phyloP scores from a whole-genome alignment of 129 eudicot genomes.

The Mikania micrantha region DNA sequence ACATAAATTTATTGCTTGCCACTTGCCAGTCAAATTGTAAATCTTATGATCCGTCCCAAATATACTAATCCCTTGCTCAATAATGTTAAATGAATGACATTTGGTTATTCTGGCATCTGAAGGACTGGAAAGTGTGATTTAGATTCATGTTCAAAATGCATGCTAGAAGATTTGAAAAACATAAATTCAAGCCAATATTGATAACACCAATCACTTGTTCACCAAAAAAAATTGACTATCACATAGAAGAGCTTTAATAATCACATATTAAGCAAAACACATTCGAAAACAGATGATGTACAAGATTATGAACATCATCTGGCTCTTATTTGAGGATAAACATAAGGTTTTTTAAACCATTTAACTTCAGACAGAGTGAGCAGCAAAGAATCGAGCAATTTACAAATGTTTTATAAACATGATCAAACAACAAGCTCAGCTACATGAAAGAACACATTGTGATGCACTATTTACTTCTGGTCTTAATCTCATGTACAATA shows the following conservation, averaged over 20 bases:
- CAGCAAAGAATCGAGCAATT: not conserved
- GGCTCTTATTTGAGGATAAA: not conserved
- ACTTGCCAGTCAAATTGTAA: not conserved
- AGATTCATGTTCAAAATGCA: not conserved
- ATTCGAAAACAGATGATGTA: not conserved
- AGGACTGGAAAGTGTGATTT: not conserved
- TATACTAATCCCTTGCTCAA: conserved; percentile 1
- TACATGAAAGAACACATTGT: not conserved
- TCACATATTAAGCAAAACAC: not conserved
- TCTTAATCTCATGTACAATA: not conserved
- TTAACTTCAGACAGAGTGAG: not conserved
- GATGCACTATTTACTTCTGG: not conserved
- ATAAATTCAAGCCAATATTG: not conserved
- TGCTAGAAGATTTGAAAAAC: not conserved
- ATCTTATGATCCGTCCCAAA: not conserved
- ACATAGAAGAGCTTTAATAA: not conserved
- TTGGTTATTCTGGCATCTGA: conserved; percentile 9
- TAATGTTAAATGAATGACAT: not conserved
- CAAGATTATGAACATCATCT: not conserved
- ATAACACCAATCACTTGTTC: not conserved
- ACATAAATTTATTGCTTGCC: conserved; percentile 5
- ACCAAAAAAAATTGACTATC: not conserved
- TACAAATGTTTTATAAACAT: not conserved
- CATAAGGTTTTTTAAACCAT: not conserved
- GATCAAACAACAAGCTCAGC: not conserved